Evolutionary conservation across 2,329 filamentous ascomycete species (phyloP).

Genomic region (Pseudogymnoascus pannorum): DNA sequence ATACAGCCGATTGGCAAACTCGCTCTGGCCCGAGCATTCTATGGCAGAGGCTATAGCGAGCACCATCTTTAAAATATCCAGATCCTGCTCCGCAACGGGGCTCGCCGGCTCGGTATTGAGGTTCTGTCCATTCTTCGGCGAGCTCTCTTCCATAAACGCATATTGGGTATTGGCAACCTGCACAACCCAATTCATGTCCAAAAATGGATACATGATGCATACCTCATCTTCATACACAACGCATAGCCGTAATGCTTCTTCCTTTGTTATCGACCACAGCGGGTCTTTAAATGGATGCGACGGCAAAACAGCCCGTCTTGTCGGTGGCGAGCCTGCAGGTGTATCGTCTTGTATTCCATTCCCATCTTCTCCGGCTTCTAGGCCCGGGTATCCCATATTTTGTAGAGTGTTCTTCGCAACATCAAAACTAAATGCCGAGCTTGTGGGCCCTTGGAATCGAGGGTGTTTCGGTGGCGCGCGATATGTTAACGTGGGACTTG

Average conservation of each 20-base stretch:
- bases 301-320: slow-evolving; percentile 20
- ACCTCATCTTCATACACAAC: slow-evolving; percentile 82
- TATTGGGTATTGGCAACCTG: slow-evolving; percentile 63
- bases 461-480: slow-evolving; percentile 31
- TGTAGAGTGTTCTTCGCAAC: slow-evolving; percentile 81
- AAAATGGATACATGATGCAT: slow-evolving; percentile 83
- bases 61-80: slow-evolving; percentile 73
- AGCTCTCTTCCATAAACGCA: slow-evolving; percentile 55
- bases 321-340: slow-evolving; percentile 28
- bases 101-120: slow-evolving; percentile 42
- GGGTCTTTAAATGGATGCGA: slow-evolving; percentile 53
- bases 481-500: neutral
- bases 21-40: slow-evolving; percentile 72
- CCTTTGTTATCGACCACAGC: slow-evolving; percentile 67
- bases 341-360: slow-evolving; percentile 46
- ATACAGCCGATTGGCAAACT: slow-evolving; percentile 65
- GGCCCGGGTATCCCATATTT: slow-evolving; percentile 75
- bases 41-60: slow-evolving; percentile 71
- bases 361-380: slow-evolving; percentile 56
- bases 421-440: slow-evolving; percentile 75
- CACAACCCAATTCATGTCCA: slow-evolving; percentile 66
- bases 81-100: slow-evolving; percentile 51
- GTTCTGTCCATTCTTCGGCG: slow-evolving; percentile 20
- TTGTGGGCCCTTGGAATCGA: slow-evolving; percentile 77
- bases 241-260: slow-evolving; percentile 74